Evolutionary conservation across 1,284 basidiomycete species (phyloP), one percentile per base, ranked within the genome.

Genomic region (Omphalotus olearius): DNA sequence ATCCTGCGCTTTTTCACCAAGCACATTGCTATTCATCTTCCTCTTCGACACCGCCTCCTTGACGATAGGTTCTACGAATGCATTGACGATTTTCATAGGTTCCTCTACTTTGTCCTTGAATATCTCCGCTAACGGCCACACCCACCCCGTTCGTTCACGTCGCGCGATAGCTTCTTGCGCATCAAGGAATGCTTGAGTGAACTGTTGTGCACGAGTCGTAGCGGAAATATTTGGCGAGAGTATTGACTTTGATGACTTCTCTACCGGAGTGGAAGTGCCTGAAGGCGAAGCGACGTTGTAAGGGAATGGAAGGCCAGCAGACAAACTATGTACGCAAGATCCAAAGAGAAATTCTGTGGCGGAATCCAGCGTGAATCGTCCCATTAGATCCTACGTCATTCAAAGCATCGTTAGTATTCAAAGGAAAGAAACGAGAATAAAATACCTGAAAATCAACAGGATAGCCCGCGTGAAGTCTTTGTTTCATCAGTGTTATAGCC

Each of bases 391-490:
- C 64, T 80, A 59, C 6, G 28, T 16, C 13, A 14, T 9, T 40
- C 38, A 17, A 30, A 7, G 30, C 17, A 9, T 20, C 6, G 7
- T 0, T 20, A 14, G 18, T 43, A 14, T 16, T 11, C 33, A 54
- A 38, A 47, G 42, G 25, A 50, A 23, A 18, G 30, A 23, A 35
- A 38, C 38, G n/a, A 41, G 36, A 36, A 20, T 13, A 23, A 40
- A 16, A 26, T 30, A 74, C 76, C 60, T 79, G 78, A 52, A 82
- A 75, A 55, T 83, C 78, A 7, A 82, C 62, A 1, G 79, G 58
- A 23, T 51, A 41, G 10, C 54, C 54, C 35, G 47, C 42, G 2
- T 17, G 40, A 4, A 55, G 25, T 11, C 56, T 28, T 5, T 18
- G 7, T 38, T 54, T 54, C 52, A 57, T 54, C 18, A 45, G 20